Base-by-base conservation (phyloP, 2,329 filamentous ascomycete species). In the Graphiopsis chlorocephala region DNA sequence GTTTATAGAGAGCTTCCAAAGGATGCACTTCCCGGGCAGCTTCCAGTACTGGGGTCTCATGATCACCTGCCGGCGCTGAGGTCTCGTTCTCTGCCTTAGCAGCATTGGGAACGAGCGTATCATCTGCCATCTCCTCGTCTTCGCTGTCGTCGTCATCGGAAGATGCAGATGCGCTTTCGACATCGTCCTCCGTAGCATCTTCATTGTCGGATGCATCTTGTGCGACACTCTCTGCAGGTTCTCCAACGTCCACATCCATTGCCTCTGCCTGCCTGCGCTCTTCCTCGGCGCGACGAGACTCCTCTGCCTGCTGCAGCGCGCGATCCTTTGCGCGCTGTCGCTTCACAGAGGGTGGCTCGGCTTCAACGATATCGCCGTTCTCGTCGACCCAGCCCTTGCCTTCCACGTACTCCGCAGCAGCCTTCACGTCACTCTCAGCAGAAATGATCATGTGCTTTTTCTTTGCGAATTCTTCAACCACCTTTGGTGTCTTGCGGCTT, bases 1-100 rank as follows among this genome's bases (percentile, higher is more conserved):
- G 87, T 79, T 97, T 98, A 83, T 96, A 99, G 2, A 98, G 85
- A 0, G 92, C 92, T 80, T 98, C 93, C 1, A 98, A 84, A 0
- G 95, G 94, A 70, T 98, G 94, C 0, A 97, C 81, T 66, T 79
- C 75, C 71, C 53, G 52, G 23, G 33, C 35, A 11, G 60, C 31
- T 23, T 64, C 55, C 38, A 31, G 23, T 14, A n/a, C 35, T 3
- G 31, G 61, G 55, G 20, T 60, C 8, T 38, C 15, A 17, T 31
- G 33, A 15, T 55, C 28, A 14, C 12, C 25, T 23, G 29, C 23
- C 12, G 45, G 17, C 14, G 8, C 20, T 28, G 28, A 8, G 17
- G n/a, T 12, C 20, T 14, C n/a, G 15, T 38, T 17, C 14, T 15
- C 11, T 25, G 31, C n/a, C n/a, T 25, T 12, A 25, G 10, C n/a